phyloP scores from a whole-genome alignment of 2,329 filamentous ascomycete genomes.

The Myriosclerotinia curreyana region DNA sequence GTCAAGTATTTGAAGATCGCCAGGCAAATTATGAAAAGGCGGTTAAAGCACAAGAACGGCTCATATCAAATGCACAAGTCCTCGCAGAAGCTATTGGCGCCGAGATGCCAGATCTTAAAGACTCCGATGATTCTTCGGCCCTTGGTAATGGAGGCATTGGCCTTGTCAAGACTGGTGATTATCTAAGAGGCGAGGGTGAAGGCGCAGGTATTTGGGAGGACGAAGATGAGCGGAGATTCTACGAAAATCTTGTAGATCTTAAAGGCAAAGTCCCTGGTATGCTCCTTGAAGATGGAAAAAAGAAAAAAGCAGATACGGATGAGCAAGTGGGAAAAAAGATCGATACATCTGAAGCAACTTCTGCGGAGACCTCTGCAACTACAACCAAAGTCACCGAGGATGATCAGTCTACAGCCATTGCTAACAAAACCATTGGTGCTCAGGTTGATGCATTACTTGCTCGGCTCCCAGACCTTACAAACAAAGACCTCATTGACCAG shows the following conservation, averaged over 20 bases:
- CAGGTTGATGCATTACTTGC: slow-evolving; percentile 90
- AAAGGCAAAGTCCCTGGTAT: slow-evolving; percentile 95
- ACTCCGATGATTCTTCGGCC: slow-evolving; percentile 68
- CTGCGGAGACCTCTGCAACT: slow-evolving; percentile 44
- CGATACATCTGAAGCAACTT: slow-evolving; percentile 50
- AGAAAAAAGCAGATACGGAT: slow-evolving; percentile 81
- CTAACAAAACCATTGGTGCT: slow-evolving; percentile 95
- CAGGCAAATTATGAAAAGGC: slow-evolving; percentile 95
- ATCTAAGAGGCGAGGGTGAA: slow-evolving; percentile 83
- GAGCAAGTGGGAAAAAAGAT: slow-evolving; percentile 78
- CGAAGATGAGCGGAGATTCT: slow-evolving; percentile 95
- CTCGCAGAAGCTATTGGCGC: slow-evolving; percentile 82
- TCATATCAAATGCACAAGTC: slow-evolving; percentile 85
- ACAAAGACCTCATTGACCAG: slow-evolving; percentile 88
- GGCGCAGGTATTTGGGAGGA: slow-evolving; percentile 98
- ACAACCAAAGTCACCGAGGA: slow-evolving; percentile 58
- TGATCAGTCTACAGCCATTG: slow-evolving; percentile 88
- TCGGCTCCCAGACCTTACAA: slow-evolving; percentile 85
- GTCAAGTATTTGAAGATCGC: slow-evolving; percentile 95
- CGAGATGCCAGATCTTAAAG: slow-evolving; percentile 91
- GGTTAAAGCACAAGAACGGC: slow-evolving; percentile 84
- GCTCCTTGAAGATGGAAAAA: slow-evolving; percentile 88
- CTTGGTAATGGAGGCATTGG: slow-evolving; percentile 77
- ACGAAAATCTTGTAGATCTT: slow-evolving; percentile 92
- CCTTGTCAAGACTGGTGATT: slow-evolving; percentile 89